These are phyloP conservation scores for Neonectria neomacrospora DNA, from an alignment of 2,329 filamentous ascomycete genomes.

Conservation along the genomic window DNA sequence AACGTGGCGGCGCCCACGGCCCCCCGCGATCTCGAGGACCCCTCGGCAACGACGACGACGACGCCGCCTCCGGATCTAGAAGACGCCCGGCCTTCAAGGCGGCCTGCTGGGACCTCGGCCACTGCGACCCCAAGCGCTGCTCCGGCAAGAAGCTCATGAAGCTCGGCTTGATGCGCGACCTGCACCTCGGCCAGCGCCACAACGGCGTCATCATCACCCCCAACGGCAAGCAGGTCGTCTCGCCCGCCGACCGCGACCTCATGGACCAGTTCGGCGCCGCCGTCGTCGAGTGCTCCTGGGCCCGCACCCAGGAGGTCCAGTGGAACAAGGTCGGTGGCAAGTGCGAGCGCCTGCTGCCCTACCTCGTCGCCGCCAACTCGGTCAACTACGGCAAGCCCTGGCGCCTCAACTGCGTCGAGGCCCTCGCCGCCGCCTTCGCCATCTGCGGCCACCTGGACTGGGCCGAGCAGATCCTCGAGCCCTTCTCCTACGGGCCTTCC, in stretches of 20 bases:
- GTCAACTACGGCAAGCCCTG: conserved; percentile 98
- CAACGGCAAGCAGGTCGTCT: conserved; percentile 88
- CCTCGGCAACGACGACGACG: conserved; percentile 55
- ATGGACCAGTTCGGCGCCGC: conserved; percentile 92
- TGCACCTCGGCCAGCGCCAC: conserved; percentile 92
- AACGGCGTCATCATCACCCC: conserved; percentile 93
- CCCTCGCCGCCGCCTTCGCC: conserved; percentile 88
- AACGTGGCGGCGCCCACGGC: conserved; percentile 71
- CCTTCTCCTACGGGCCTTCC: conserved; percentile 87
- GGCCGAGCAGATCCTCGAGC: conserved; percentile 83
- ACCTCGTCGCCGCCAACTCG: conserved; percentile 94
- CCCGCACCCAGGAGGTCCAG: conserved; percentile 88
- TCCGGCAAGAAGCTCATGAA: conserved; percentile 95
- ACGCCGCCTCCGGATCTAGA: conserved; percentile 48
- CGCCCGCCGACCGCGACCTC: conserved; percentile 82
- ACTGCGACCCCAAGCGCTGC: conserved; percentile 97
- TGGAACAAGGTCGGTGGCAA: conserved; percentile 93
- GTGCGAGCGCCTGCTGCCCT: conserved; percentile 90
- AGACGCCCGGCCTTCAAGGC: conserved; percentile 79
- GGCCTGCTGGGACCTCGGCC: conserved; percentile 96
- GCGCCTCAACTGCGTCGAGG: conserved; percentile 95
- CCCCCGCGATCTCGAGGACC: conserved; percentile 62
- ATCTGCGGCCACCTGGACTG: conserved; percentile 94
- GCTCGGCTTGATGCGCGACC: conserved; percentile 90
- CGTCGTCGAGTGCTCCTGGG: conserved; percentile 98